phyloP scores from a whole-genome alignment of 768 basidiomycete species.

The Collybia mongolica region DNA sequence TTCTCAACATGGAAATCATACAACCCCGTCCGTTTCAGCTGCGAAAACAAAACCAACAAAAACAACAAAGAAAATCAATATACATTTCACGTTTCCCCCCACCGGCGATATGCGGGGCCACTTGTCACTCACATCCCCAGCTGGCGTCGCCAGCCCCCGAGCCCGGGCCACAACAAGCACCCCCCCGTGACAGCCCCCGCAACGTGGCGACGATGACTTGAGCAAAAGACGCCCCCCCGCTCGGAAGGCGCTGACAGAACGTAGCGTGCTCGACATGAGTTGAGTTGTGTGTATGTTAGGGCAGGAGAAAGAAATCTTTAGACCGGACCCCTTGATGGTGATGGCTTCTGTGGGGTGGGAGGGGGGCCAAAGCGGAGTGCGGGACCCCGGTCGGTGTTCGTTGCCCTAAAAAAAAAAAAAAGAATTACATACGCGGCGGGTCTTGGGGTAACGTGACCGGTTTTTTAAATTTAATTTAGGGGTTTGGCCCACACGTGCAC shows the following conservation, averaged over 20 bases:
- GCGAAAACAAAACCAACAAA: neutral
- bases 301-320: neutral
- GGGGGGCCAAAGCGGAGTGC: too few species aligned
- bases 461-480: too few species aligned
- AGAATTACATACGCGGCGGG: too few species aligned
- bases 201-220: too few species aligned
- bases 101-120: neutral
- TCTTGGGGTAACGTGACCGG: too few species aligned
- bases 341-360: too few species aligned
- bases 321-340: too few species aligned
- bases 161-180: neutral
- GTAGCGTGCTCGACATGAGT: neutral
- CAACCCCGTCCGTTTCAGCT: slow-evolving; percentile 66
- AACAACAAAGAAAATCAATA: neutral
- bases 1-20: slow-evolving; percentile 87
- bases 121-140: slow-evolving; percentile 11
- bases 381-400: too few species aligned
- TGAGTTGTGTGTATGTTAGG: neutral
- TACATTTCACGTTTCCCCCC: neutral
- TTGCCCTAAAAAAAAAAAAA: too few species aligned
- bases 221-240: neutral
- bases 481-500: too few species aligned
- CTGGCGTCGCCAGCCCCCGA: slow-evolving; percentile 13
- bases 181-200: neutral
- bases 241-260: neutral